Percentiles rank a stretch among this genome's conserved stretches.
phyloP scores from a whole-genome alignment of 495 filamentous ascomycete genomes.

The Xylaria longipes region DNA sequence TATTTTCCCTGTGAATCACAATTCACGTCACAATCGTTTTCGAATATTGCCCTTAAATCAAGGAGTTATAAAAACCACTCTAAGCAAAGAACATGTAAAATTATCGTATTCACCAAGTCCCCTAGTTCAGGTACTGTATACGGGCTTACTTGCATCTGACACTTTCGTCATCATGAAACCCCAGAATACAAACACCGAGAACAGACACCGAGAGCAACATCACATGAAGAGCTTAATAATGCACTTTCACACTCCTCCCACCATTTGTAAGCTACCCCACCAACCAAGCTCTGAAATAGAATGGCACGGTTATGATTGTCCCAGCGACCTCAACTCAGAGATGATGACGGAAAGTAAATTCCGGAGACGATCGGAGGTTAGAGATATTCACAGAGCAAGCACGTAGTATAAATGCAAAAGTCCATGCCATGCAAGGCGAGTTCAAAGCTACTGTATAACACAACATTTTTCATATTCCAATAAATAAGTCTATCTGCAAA shows the following conservation, averaged over 20 bases:
- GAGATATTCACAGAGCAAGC: not conserved
- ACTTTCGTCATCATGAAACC: not conserved
- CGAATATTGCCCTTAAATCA: no score
- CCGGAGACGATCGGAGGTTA: not conserved
- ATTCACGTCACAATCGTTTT: no score
- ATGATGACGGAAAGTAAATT: not conserved
- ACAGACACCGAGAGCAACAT: not conserved
- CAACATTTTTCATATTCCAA: not conserved
- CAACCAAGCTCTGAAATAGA: not conserved
- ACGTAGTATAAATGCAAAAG: not conserved
- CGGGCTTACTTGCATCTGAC: not conserved
- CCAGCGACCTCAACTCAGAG: no score
- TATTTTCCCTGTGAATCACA: no score
- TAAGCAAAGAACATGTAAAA: no score
- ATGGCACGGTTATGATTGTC: not conserved
- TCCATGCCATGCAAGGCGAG: not conserved
- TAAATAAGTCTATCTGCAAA: not conserved
- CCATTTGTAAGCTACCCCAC: constrained; percentile 2
- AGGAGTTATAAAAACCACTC: no score
- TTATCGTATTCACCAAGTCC: no score
- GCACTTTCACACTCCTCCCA: not conserved
- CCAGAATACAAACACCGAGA: not conserved
- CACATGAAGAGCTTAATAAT: not conserved
- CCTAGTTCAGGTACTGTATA: no score
- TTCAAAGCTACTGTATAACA: not conserved